Evolutionary conservation across 2,329 filamentous ascomycete genomes (phyloP).

Genomic region (Clathrospora elynae): DNA sequence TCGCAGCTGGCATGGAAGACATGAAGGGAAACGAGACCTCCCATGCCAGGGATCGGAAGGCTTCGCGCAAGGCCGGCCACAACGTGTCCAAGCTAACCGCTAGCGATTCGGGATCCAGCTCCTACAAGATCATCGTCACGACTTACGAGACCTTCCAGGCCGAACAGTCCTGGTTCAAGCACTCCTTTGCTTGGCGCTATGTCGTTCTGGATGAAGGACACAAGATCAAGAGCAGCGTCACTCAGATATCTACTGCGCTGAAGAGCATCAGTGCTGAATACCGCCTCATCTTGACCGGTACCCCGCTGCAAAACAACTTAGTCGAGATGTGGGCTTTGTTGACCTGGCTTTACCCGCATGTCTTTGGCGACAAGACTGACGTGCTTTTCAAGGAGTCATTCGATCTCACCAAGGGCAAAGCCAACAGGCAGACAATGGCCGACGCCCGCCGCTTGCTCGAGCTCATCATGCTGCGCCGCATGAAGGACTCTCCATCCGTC

Average conservation of each 20-base stretch:
- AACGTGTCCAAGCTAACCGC: constrained; percentile 37
- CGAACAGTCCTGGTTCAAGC: constrained; percentile 88
- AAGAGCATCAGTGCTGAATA: constrained; percentile 54
- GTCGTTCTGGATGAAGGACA: constrained; percentile 99
- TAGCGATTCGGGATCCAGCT: constrained; percentile 25
- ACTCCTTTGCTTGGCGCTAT: constrained; percentile 95
- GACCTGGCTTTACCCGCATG: constrained; percentile 63
- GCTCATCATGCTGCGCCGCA: constrained; percentile 63
- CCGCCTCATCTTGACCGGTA: constrained; percentile 59
- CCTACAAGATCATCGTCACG: constrained; percentile 72
- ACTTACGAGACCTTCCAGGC: constrained; percentile 99
- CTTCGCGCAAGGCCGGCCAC: constrained; percentile 75
- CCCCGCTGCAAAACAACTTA: constrained; percentile 64
- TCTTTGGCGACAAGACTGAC: constrained; percentile 59
- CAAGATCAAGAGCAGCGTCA: constrained; percentile 86
- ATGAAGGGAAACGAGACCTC: constrained; percentile 57
- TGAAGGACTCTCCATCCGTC: constrained; percentile 61
- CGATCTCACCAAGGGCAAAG: constrained; percentile 60
- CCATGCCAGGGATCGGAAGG: constrained; percentile 86
- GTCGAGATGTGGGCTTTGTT: constrained; percentile 63
- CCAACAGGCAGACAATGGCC: constrained; percentile 60
- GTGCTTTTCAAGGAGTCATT: constrained; percentile 62
- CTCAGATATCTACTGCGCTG: constrained; percentile 51
- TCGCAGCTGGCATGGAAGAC: constrained; percentile 54
- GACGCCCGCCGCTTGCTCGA: constrained; percentile 59